These are phyloP conservation scores for Sicyos edulis DNA, from an alignment of 306 rosid species.

Conservation along the genomic window DNA sequence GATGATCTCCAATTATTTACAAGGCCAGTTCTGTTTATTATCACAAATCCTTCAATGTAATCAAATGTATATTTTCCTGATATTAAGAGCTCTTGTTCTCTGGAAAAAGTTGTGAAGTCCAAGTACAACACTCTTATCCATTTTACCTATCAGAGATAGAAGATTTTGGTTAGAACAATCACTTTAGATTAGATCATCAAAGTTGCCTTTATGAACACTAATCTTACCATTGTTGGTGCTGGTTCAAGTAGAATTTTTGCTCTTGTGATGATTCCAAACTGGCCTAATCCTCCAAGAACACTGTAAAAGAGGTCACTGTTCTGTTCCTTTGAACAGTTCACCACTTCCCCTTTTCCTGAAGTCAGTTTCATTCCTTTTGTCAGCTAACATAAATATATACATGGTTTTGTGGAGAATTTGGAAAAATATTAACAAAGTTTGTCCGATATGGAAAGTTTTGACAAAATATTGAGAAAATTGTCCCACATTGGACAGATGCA, in stretches of 20 bases:
- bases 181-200: slow-evolving; percentile 3
- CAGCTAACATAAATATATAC: slow-evolving; percentile 20
- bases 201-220: not conserved
- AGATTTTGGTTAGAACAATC: not conserved
- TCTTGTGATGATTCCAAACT: slow-evolving; percentile 84
- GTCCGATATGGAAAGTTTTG: too few species aligned
- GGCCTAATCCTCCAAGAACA: slow-evolving; percentile 97
- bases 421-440: too few species aligned
- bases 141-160: slow-evolving; percentile 40
- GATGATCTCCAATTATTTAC: slow-evolving; percentile 89
- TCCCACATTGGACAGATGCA: too few species aligned
- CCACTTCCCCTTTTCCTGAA: slow-evolving; percentile 86
- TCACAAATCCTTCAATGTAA: slow-evolving; percentile 88
- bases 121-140: slow-evolving; percentile 69
- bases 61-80: slow-evolving; percentile 53
- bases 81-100: slow-evolving; percentile 76
- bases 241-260: slow-evolving; percentile 77
- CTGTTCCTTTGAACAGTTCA: slow-evolving; percentile 65
- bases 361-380: slow-evolving; percentile 19
- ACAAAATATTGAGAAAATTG: too few species aligned
- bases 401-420: too few species aligned
- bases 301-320: slow-evolving; percentile 75
- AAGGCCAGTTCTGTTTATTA: slow-evolving; percentile 81
- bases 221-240: slow-evolving; percentile 66
- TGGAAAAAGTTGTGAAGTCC: slow-evolving; percentile 46